Evolutionary conservation across 78 protist genomes (phyloP), one percentile per base, ranked within the genome.

Genomic region (Dictyostelium firmibasis): DNA sequence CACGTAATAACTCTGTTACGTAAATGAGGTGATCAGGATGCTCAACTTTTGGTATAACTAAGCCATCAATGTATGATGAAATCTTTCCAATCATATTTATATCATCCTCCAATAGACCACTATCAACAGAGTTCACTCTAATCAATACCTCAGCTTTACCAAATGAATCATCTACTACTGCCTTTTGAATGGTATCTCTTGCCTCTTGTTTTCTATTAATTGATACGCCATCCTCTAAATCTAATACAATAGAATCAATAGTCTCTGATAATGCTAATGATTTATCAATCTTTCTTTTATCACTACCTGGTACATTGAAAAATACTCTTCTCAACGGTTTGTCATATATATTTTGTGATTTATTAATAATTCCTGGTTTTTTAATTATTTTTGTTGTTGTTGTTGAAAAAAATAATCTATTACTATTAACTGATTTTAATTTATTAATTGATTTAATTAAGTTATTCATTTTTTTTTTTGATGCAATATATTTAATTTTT

Each of bases 211-310:
- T 94, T 25, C 23, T 70, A 38, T 94, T 94, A 35, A 76, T 43
- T 8, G 97, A 93, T 25, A 94, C 97, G 62, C 97, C 97, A 62
- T 94, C 97, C 27, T 94, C 97, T 13, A 94, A 47, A 82, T 94
- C 97, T 23, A 94, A 50, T 29, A 94, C 97, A 36, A 94, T 86
- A 0, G 88, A 83, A 62, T 94, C 97, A 2, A 94, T 84, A 11
- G 25, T 64, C 23, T 64, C 76, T 4, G 86, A 78, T 23, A 93
- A 53, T 79, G 69, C 35, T 13, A 86, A 67, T 20, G 96, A 91
- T 60, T 93, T 93, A 25, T 88, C 92, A 7, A 93, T 85, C 75
- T 93, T 93, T 41, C 96, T 74, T 41, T 57, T 41, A 74, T 93
- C 96, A 78, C 86, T 93, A 3, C 96, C 96, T 11, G 96, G 96